A percentile compares a stretch with the other conserved stretches of the same genome.
Conservation (phyloP, 208 protist species). For the Acanthamoeba royreba region DNA sequence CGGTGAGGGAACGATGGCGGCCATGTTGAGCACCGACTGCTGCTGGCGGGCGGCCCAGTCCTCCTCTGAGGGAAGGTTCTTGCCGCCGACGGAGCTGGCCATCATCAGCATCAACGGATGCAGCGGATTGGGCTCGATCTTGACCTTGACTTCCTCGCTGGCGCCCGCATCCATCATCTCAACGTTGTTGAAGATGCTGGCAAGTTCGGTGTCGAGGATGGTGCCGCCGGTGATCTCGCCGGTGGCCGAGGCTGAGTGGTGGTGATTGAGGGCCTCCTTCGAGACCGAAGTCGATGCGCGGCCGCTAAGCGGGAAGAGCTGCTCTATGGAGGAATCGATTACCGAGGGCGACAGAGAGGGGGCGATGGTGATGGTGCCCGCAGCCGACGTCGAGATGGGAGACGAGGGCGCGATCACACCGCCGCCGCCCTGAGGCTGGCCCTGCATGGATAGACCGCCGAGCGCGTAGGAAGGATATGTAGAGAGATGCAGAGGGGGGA, state of each 20-base stretch:
- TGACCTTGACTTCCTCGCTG: not conserved
- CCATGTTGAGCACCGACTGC: not conserved
- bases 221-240: no score
- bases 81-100: not conserved
- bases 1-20: not conserved
- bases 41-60: conserved; percentile 1
- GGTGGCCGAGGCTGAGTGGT: no score
- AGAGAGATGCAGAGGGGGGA: no score
- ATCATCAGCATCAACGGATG: not conserved
- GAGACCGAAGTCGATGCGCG: not conserved
- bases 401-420: not conserved
- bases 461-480: no score
- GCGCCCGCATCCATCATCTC: not conserved
- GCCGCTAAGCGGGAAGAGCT: conserved; percentile 16
- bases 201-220: conserved; percentile 9
- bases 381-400: not conserved
- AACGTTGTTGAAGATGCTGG: not conserved
- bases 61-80: not conserved
- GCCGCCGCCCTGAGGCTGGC: no score
- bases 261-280: not conserved
- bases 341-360: not conserved
- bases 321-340: not conserved
- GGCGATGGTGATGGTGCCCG: not conserved
- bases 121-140: not conserved
- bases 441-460: no score